Conservation (phyloP, 345 rosid genomes). For the Hibiscus trionum region DNA sequence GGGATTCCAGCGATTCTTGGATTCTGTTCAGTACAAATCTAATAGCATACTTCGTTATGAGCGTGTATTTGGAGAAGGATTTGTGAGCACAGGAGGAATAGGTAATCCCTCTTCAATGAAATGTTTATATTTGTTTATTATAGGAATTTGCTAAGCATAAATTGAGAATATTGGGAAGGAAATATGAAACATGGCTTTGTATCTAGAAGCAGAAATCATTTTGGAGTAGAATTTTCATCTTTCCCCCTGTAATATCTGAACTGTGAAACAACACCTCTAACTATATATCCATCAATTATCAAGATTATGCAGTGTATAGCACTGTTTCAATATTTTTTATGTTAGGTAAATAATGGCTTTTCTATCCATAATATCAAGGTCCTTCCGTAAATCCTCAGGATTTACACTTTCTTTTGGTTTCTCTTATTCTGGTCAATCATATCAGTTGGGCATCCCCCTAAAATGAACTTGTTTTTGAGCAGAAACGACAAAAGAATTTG, state of each 20-base stretch:
- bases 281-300: background rate
- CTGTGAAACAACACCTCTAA: background rate
- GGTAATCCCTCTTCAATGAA: conserved; percentile 36
- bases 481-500: conserved; percentile 98
- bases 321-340: background rate
- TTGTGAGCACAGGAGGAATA: conserved; percentile 92
- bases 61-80: conserved; percentile 88
- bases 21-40: conserved; percentile 79
- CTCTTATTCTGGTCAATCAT: background rate
- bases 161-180: background rate
- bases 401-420: background rate
- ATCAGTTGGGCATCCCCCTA: background rate
- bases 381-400: background rate
- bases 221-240: conserved; percentile 13
- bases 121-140: background rate
- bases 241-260: background rate
- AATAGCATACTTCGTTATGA: conserved; percentile 86
- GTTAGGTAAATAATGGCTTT: conserved; percentile 8
- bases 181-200: background rate
- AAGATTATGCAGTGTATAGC: background rate
- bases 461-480: conserved; percentile 18
- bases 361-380: too few species aligned
- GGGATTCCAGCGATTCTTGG: conserved; percentile 91
- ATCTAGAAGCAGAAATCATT: background rate
- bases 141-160: background rate